phyloP scores from a whole-genome alignment of 2,329 filamentous ascomycete genomes.

The Endoconidiophora laricicola region DNA sequence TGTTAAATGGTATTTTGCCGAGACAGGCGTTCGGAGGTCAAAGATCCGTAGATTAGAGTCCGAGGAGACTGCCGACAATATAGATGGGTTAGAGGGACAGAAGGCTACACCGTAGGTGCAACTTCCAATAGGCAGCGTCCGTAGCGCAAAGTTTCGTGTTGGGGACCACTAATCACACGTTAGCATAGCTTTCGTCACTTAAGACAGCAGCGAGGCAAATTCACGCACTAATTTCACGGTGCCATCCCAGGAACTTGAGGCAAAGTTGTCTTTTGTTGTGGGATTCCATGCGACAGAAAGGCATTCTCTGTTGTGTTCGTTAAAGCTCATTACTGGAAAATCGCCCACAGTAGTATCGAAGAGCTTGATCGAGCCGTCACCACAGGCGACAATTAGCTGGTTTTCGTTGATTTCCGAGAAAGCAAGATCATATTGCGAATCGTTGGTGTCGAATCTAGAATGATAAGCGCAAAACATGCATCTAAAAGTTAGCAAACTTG shows the following conservation, averaged over 20 bases:
- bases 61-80: slow-evolving; percentile 74
- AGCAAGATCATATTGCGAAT: slow-evolving; percentile 83
- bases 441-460: slow-evolving; percentile 80
- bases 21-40: slow-evolving; percentile 74
- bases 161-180: slow-evolving; percentile 55
- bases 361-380: slow-evolving; percentile 87
- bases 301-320: slow-evolving; percentile 84
- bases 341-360: slow-evolving; percentile 70
- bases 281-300: slow-evolving; percentile 90
- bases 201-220: neutral
- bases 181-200: neutral
- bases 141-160: slow-evolving; percentile 52
- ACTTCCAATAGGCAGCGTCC: slow-evolving; percentile 76
- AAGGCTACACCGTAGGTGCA: slow-evolving; percentile 93
- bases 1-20: slow-evolving; percentile 74
- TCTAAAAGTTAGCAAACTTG: neutral
- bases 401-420: slow-evolving; percentile 97
- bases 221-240: slow-evolving; percentile 64
- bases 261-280: slow-evolving; percentile 75
- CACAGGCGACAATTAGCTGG: slow-evolving; percentile 74
- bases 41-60: slow-evolving; percentile 84
- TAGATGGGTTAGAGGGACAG: slow-evolving; percentile 69
- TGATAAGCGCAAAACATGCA: neutral
- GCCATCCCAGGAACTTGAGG: slow-evolving; percentile 89
- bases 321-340: slow-evolving; percentile 81